Percentiles rank a stretch among this genome's conserved stretches.
Evolutionary conservation across 106 monocot species (phyloP).

Genomic region (Allium sativum): DNA sequence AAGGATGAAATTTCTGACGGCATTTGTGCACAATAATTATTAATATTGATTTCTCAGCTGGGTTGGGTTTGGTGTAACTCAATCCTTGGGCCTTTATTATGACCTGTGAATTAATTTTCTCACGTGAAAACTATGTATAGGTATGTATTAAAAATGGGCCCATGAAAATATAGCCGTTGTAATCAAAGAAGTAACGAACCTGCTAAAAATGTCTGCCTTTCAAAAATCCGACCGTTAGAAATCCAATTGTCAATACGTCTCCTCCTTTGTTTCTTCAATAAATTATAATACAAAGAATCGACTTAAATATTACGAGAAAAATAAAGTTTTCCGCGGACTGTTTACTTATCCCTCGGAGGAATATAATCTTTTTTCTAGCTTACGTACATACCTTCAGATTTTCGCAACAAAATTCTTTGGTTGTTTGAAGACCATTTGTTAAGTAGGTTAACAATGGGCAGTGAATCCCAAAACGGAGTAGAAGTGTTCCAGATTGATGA

Average conservation of each 20-base stretch:
- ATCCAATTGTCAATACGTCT: neutral
- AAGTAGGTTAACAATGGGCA: neutral
- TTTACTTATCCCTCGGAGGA: neutral
- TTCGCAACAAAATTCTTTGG: neutral
- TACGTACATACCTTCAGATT: neutral
- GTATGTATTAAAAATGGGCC: no score
- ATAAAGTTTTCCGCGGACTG: neutral
- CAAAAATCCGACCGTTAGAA: conserved; percentile 4
- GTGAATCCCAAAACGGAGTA: conserved; percentile 3
- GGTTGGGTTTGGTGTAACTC: no score
- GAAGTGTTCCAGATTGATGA: conserved; percentile 43
- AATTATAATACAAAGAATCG: neutral
- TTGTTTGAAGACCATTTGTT: neutral
- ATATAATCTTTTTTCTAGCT: neutral
- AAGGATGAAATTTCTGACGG: no score
- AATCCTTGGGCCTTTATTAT: no score
- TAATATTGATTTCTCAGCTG: no score
- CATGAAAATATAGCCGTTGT: no score
- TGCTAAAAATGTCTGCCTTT: no score
- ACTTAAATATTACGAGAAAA: neutral
- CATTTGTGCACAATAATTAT: no score
- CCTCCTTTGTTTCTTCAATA: neutral
- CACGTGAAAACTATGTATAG: no score
- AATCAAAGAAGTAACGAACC: no score
- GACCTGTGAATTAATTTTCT: no score